These are phyloP conservation scores for Solanum sitiens DNA, from an alignment of 257 asterid species.

Conservation along the genomic window DNA sequence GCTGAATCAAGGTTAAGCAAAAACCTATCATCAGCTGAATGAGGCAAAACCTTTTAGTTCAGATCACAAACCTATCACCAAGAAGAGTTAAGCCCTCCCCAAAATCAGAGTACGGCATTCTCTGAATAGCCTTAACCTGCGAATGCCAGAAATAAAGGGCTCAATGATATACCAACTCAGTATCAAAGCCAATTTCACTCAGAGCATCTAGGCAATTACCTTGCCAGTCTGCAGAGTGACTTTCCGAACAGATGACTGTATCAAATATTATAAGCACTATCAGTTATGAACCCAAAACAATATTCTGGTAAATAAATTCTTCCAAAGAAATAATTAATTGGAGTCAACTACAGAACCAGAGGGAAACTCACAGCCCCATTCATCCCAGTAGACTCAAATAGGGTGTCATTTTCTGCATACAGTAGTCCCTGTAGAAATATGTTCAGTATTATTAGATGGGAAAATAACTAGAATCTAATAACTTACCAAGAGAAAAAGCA, in stretches of 20 bases:
- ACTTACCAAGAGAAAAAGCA: no score
- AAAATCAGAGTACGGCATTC: conserved; percentile 44
- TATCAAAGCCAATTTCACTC: neutral
- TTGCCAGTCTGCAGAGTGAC: conserved; percentile 74
- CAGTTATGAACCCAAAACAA: conserved; percentile 3
- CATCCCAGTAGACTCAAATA: conserved; percentile 89
- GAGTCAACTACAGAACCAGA: neutral
- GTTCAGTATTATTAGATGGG: neutral
- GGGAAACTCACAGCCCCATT: conserved; percentile 59
- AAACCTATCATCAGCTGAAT: neutral
- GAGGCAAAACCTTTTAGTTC: neutral
- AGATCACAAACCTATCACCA: conserved; percentile 56
- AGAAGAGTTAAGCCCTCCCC: conserved; percentile 97
- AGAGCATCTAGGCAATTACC: conserved; percentile 27
- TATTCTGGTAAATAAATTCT: neutral
- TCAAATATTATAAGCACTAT: conserved; percentile 7
- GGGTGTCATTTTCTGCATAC: conserved; percentile 70
- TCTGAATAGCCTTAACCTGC: conserved; percentile 61
- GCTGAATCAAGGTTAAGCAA: neutral
- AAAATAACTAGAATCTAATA: neutral
- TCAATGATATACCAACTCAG: neutral
- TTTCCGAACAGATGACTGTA: conserved; percentile 91
- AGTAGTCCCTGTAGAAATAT: conserved; percentile 58
- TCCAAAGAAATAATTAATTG: neutral
- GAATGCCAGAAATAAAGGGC: neutral